Percentiles rank a stretch among this genome's conserved stretches.
These are phyloP conservation scores for Zelopaecilomyces penicillatus DNA, from an alignment of 2,329 filamentous ascomycete genomes.

Conservation along the genomic window DNA sequence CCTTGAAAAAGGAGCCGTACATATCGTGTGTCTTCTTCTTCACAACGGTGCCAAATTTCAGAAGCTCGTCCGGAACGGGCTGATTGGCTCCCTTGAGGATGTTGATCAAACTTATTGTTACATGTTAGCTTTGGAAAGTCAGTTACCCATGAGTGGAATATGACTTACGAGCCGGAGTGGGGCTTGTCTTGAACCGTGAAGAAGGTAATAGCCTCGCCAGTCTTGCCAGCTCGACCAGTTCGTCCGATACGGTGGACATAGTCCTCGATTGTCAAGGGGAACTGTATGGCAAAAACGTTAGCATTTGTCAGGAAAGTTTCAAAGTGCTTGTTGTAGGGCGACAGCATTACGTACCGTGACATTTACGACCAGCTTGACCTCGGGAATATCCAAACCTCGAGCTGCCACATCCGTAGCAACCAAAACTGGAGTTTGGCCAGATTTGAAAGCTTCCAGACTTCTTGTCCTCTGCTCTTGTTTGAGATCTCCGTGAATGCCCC, in stretches of 20 bases:
- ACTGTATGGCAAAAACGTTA: constrained; percentile 33
- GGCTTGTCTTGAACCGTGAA: constrained; percentile 95
- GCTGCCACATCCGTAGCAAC: constrained; percentile 96
- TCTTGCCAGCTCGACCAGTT: constrained; percentile 86
- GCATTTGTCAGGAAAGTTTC: not conserved
- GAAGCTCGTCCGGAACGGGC: constrained; percentile 75
- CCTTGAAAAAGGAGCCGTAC: constrained; percentile 94
- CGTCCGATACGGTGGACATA: constrained; percentile 96
- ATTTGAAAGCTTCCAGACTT: constrained; percentile 86
- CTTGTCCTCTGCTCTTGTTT: constrained; percentile 80
- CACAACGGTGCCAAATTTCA: constrained; percentile 95
- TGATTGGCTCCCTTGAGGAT: constrained; percentile 91
- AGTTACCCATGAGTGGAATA: not conserved
- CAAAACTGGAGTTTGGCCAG: constrained; percentile 69
- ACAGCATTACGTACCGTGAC: constrained; percentile 51
- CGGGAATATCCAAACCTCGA: constrained; percentile 86
- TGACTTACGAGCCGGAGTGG: constrained; percentile 74
- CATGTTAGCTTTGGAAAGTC: constrained; percentile 11
- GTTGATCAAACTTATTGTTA: constrained; percentile 65
- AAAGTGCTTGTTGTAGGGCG: no score
- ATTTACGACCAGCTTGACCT: constrained; percentile 91
- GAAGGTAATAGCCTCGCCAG: constrained; percentile 80
- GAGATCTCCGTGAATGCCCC: constrained; percentile 89
- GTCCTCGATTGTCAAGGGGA: constrained; percentile 90
- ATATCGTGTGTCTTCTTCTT: constrained; percentile 98